Conservation (phyloP, 768 basidiomycete genomes). For the Naganishia friedmannii region DNA sequence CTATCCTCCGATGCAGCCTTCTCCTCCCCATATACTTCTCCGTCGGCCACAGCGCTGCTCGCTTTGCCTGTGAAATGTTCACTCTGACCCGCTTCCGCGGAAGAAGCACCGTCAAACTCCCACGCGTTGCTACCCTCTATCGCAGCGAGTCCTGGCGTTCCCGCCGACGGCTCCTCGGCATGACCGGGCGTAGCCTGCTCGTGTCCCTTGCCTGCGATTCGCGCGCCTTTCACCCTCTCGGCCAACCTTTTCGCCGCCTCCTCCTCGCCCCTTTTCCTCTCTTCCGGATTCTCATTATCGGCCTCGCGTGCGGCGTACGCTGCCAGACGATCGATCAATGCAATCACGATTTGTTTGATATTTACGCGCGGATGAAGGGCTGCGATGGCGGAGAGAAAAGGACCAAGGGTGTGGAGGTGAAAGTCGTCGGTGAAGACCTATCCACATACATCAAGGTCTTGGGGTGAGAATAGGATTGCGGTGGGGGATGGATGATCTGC, state of each 20-base stretch:
- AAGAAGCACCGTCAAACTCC: neutral
- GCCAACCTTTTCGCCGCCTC: constrained; percentile 83
- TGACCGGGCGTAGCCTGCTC: neutral
- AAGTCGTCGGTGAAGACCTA: constrained; percentile 99
- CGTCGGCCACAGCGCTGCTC: neutral
- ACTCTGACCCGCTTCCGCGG: neutral
- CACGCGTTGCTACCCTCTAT: neutral
- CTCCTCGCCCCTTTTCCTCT: constrained; percentile 88
- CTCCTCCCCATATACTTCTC: neutral
- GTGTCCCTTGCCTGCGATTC: neutral
- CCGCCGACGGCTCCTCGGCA: neutral
- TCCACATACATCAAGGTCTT: no score
- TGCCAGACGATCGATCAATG: constrained; percentile 90
- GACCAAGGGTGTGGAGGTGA: constrained; percentile 90
- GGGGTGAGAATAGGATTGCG: neutral
- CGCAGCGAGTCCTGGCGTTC: neutral
- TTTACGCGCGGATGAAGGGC: constrained; percentile 97
- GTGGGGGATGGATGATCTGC: no score
- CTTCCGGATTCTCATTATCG: constrained; percentile 91
- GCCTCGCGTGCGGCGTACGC: constrained; percentile 96
- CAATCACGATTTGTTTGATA: constrained; percentile 97
- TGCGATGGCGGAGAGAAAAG: constrained; percentile 92
- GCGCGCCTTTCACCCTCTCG: constrained; percentile 71
- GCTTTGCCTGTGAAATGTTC: neutral
- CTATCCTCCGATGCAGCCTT: neutral